These are phyloP conservation scores for Trichosanthes cucumerina DNA, from an alignment of 306 rosid genomes.

Conservation along the genomic window DNA sequence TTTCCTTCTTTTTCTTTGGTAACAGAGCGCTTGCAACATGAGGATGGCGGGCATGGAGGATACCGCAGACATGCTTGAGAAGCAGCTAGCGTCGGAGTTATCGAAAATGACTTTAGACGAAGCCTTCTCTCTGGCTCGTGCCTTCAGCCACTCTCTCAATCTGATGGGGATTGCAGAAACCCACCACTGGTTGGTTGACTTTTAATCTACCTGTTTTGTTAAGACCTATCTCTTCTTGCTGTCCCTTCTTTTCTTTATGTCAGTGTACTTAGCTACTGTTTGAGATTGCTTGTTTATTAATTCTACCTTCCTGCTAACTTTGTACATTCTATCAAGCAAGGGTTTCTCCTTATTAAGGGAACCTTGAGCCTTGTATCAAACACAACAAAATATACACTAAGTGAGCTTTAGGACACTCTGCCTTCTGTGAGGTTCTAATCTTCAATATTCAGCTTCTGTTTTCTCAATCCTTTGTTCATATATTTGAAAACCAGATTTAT, in stretches of 20 bases:
- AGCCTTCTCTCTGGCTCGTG: slow-evolving; percentile 79
- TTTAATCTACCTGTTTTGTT: not conserved
- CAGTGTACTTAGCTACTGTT: too few species aligned
- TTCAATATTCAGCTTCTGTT: too few species aligned
- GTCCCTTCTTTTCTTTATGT: too few species aligned
- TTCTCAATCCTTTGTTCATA: not conserved
- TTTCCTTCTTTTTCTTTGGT: not conserved
- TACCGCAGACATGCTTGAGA: slow-evolving; percentile 73
- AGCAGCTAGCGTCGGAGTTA: slow-evolving; percentile 73
- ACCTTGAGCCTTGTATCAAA: too few species aligned
- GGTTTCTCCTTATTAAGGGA: too few species aligned
- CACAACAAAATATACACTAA: too few species aligned
- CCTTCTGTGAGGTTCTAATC: too few species aligned
- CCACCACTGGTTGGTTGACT: slow-evolving; percentile 54
- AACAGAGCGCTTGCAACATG: slow-evolving; percentile 76
- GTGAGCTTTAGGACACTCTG: too few species aligned
- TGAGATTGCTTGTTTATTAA: too few species aligned
- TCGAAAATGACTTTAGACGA: slow-evolving; percentile 79
- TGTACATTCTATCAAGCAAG: too few species aligned
- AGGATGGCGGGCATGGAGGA: slow-evolving; percentile 75
- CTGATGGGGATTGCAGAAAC: slow-evolving; percentile 92
- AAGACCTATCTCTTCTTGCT: too few species aligned
- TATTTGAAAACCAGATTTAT: not conserved
- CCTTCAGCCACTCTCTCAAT: slow-evolving; percentile 81
- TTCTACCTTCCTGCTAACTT: too few species aligned